Percentiles rank a stretch among this genome's conserved stretches.
Conservation (phyloP, 2,329 filamentous ascomycete species). For the Colletotrichum simmondsii region DNA sequence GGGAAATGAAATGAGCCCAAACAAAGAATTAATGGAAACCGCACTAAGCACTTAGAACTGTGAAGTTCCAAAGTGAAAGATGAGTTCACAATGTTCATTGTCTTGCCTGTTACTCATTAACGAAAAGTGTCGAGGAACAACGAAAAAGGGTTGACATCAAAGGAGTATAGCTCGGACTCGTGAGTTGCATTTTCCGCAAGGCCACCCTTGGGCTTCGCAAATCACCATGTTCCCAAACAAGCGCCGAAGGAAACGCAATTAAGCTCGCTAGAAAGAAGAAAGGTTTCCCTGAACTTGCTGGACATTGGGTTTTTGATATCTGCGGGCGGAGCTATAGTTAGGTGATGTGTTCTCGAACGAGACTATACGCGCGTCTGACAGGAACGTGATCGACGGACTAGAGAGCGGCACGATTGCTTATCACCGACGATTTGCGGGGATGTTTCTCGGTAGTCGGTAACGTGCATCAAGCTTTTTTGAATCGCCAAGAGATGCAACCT, state of each 20-base stretch:
- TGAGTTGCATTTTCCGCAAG: neutral
- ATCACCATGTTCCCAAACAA: neutral
- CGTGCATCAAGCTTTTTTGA: conserved; percentile 3
- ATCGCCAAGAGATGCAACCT: conserved; percentile 9
- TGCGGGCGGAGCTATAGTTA: too few relatives aligned
- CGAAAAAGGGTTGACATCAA: neutral
- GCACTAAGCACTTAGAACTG: neutral
- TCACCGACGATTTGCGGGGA: neutral
- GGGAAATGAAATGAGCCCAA: neutral
- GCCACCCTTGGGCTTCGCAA: neutral
- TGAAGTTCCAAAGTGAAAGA: too few relatives aligned
- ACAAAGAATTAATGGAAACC: neutral
- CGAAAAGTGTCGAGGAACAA: neutral
- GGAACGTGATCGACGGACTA: neutral
- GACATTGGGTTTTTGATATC: neutral
- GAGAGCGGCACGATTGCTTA: neutral
- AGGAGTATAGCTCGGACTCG: conserved; percentile 10
- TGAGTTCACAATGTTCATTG: too few relatives aligned
- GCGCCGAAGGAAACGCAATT: neutral
- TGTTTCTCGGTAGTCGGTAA: neutral
- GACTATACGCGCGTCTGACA: neutral
- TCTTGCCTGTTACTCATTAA: too few relatives aligned
- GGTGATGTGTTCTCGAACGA: neutral
- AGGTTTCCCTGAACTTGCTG: neutral
- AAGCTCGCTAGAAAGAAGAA: neutral